These are phyloP conservation scores for Ogataea henricii DNA, from an alignment of 805 yeast species.

Conservation along the genomic window DNA sequence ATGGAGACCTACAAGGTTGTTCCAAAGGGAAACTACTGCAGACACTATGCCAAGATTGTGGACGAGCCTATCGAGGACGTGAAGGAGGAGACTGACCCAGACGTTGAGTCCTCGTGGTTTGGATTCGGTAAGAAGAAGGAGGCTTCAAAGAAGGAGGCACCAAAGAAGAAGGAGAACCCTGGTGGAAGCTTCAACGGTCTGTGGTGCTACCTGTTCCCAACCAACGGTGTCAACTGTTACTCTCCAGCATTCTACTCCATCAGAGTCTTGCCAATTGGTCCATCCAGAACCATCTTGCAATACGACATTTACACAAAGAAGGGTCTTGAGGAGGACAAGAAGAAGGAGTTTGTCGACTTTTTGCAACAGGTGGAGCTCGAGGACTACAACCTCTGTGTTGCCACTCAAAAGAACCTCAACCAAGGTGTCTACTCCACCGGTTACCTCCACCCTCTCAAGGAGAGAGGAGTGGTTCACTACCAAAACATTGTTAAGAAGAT, in stretches of 20 bases:
- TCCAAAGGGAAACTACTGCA: constrained; percentile 58
- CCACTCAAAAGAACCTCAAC: constrained; percentile 61
- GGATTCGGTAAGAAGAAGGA: constrained; percentile 46
- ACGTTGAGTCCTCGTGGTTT: constrained; percentile 50
- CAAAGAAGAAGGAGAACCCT: constrained; percentile 44
- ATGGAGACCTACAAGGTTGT: constrained; percentile 69
- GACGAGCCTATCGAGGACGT: constrained; percentile 36
- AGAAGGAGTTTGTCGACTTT: constrained; percentile 64
- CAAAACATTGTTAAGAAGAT: constrained; percentile 56
- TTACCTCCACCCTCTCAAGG: constrained; percentile 59
- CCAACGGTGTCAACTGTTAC: constrained; percentile 62
- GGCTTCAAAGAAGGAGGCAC: constrained; percentile 16
- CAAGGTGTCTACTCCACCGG: constrained; percentile 63
- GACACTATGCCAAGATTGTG: constrained; percentile 60
- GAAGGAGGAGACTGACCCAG: constrained; percentile 35
- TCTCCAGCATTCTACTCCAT: constrained; percentile 69
- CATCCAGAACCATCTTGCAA: constrained; percentile 57
- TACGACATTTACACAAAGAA: constrained; percentile 64
- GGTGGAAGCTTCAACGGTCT: constrained; percentile 65
- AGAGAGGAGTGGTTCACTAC: constrained; percentile 58
- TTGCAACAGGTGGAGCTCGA: constrained; percentile 63
- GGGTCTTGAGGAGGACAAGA: constrained; percentile 52
- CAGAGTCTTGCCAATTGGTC: constrained; percentile 56
- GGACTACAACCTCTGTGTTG: constrained; percentile 59
- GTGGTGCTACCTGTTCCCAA: constrained; percentile 64